Evolutionary conservation across 306 rosid species (phyloP).

Genomic region (Rosa multiflora): DNA sequence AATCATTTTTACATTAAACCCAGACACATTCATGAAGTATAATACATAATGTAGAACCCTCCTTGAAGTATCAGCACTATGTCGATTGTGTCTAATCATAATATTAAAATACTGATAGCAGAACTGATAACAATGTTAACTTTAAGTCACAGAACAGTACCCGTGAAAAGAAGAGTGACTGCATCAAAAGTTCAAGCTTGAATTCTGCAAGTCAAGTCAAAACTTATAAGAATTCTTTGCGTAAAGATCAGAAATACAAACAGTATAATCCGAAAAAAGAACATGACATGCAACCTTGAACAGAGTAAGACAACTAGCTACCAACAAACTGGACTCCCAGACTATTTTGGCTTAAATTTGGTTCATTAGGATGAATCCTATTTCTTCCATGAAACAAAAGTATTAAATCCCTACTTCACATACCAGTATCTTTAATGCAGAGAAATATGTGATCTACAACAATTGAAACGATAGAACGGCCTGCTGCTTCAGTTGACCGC

Average conservation of each 20-base stretch:
- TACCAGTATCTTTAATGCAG: conserved; percentile 84
- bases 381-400: background rate
- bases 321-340: background rate
- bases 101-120: conserved; percentile 9
- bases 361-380: background rate
- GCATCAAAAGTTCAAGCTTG: conserved; percentile 91
- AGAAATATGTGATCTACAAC: conserved; percentile 91
- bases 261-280: background rate
- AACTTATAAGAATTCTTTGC: conserved; percentile 29
- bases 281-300: background rate
- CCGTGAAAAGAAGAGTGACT: conserved; percentile 90
- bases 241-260: background rate
- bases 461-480: conserved; percentile 76
- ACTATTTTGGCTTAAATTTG: conserved; percentile 5
- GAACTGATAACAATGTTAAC: background rate
- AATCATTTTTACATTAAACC: background rate
- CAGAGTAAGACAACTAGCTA: background rate
- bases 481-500: conserved; percentile 86
- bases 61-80: background rate
- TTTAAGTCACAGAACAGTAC: conserved; percentile 37
- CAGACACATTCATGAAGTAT: background rate
- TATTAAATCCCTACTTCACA: conserved; percentile 26
- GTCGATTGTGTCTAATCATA: background rate
- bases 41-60: background rate
- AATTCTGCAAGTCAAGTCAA: conserved; percentile 65